Evolutionary conservation across 2,329 filamentous ascomycete species (phyloP).

Genomic region (Penicillium sp.): DNA sequence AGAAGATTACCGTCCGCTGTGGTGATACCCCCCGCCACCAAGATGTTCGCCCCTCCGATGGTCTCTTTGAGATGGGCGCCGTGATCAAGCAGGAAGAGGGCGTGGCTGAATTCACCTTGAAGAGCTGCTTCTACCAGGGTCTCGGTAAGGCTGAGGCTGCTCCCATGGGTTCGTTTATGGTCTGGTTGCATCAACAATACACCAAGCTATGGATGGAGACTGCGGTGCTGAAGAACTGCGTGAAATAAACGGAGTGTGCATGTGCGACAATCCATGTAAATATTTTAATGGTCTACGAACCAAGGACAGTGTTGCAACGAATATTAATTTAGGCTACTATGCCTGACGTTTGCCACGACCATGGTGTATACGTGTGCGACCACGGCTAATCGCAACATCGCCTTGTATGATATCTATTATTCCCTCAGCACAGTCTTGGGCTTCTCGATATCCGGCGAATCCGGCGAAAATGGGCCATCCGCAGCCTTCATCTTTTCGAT

Average conservation of each 20-base stretch:
- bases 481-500: neutral
- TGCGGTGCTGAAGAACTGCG: constrained; percentile 38
- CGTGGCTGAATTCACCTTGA: constrained; percentile 64
- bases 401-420: neutral
- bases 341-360: neutral
- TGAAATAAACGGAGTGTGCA: constrained; percentile 1
- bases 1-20: constrained; percentile 63
- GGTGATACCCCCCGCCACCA: constrained; percentile 64
- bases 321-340: neutral
- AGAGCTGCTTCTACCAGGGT: constrained; percentile 64
- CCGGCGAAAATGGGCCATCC: neutral
- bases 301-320: neutral
- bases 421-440: neutral
- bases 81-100: constrained; percentile 59
- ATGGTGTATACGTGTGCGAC: neutral
- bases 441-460: constrained; percentile 4
- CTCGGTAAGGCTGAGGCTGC: constrained; percentile 42
- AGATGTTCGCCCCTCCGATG: constrained; percentile 60
- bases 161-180: constrained; percentile 50
- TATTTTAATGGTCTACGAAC: constrained; percentile 13
- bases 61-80: constrained; percentile 66
- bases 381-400: neutral
- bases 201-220: constrained; percentile 59
- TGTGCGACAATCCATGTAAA: constrained; percentile 14
- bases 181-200: constrained; percentile 57